These are phyloP conservation scores for Linum usitatissimum DNA, from an alignment of 345 rosid species.

Conservation along the genomic window DNA sequence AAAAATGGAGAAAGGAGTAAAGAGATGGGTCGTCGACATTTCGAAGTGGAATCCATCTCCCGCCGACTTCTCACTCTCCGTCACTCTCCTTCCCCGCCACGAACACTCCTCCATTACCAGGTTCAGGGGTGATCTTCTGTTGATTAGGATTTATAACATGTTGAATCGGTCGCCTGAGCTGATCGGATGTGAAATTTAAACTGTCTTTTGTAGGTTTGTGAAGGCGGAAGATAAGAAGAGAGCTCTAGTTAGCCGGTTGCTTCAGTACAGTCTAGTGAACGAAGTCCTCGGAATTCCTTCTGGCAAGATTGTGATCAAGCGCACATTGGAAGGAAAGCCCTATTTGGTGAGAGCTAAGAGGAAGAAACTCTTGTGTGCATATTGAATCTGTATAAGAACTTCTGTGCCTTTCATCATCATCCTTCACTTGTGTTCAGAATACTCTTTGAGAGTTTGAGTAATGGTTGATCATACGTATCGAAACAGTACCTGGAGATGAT, in stretches of 20 bases:
- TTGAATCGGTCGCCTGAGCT: too few species aligned
- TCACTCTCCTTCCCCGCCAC: conserved; percentile 37
- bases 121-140: conserved; percentile 11
- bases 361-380: background rate
- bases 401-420: too few species aligned
- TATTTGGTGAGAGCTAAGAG: conserved; percentile 36
- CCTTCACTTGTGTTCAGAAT: too few species aligned
- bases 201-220: conserved; percentile 26
- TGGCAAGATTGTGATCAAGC: conserved; percentile 34
- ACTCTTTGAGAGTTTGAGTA: too few species aligned
- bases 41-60: conserved; percentile 52
- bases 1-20: conserved; percentile 44
- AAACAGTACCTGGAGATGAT: background rate
- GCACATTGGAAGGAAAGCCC: conserved; percentile 55
- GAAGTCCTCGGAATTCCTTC: conserved; percentile 36
- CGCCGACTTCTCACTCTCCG: conserved; percentile 32
- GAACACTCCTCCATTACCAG: conserved; percentile 42
- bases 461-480: too few species aligned
- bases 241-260: conserved; percentile 51
- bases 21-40: conserved; percentile 49
- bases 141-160: background rate
- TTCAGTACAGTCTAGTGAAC: conserved; percentile 41
- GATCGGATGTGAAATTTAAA: too few species aligned
- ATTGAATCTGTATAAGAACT: background rate
- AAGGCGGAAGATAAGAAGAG: conserved; percentile 49